phyloP scores from a whole-genome alignment of 129 eudicot species.

The Lonicera japonica region DNA sequence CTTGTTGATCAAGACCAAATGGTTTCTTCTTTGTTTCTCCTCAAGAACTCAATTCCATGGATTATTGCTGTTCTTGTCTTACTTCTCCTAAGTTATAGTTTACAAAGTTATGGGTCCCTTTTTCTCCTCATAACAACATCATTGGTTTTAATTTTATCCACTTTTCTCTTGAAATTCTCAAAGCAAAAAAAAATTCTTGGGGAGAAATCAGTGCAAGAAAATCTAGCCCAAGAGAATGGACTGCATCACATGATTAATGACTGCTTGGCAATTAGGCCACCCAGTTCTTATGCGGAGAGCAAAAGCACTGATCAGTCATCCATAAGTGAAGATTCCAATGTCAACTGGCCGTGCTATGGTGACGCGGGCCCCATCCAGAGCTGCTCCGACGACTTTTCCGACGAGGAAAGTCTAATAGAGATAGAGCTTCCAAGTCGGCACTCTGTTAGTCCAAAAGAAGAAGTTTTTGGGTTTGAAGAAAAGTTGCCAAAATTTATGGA shows the following conservation, averaged over 20 bases:
- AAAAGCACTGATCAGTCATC: slow-evolving; percentile 39
- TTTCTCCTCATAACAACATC: slow-evolving; percentile 23
- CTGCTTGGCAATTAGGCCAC: slow-evolving; percentile 22
- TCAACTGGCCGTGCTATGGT: slow-evolving; percentile 20
- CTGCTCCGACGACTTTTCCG: slow-evolving; percentile 73
- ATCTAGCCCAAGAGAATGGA: neutral
- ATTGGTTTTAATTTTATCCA: slow-evolving; percentile 27
- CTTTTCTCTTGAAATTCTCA: slow-evolving; percentile 22
- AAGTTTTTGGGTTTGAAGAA: slow-evolving; percentile 12
- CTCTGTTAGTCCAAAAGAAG: slow-evolving; percentile 20
- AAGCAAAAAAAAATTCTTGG: slow-evolving; percentile 16
- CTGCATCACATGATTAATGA: slow-evolving; percentile 6
- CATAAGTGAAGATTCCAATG: slow-evolving; percentile 55
- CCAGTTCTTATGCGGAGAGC: slow-evolving; percentile 40
- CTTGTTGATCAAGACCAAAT: slow-evolving; percentile 9
- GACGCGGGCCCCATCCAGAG: slow-evolving; percentile 24
- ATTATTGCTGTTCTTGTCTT: slow-evolving; percentile 25
- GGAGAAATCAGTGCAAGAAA: slow-evolving; percentile 9
- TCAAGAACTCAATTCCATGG: slow-evolving; percentile 31
- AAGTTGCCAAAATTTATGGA: slow-evolving; percentile 28
- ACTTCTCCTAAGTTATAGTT: slow-evolving; percentile 14
- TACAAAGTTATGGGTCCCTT: slow-evolving; percentile 25
- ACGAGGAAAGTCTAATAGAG: slow-evolving; percentile 87
- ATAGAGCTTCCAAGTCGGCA: slow-evolving; percentile 66
- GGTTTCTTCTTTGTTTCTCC: slow-evolving; percentile 22